These are phyloP conservation scores for Jaapia argillacea DNA, from an alignment of 768 basidiomycete genomes.

Conservation along the genomic window DNA sequence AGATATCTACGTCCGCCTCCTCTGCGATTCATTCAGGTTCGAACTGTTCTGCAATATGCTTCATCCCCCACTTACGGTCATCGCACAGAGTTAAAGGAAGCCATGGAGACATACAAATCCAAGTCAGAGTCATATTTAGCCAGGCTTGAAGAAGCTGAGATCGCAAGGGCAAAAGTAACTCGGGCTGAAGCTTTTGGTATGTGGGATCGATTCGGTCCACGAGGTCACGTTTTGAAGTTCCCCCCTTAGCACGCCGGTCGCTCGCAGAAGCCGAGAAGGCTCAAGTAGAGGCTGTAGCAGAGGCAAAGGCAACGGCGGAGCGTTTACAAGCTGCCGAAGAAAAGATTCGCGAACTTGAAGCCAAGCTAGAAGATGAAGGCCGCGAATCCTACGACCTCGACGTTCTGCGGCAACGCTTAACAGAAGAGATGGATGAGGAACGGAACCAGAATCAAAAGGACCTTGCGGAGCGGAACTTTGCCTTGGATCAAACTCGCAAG, in stretches of 20 bases:
- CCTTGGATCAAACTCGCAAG: slow-evolving; percentile 72
- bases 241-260: slow-evolving; percentile 41
- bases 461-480: slow-evolving; percentile 69
- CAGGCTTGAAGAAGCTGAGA: slow-evolving; percentile 58
- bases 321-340: slow-evolving; percentile 39
- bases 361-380: slow-evolving; percentile 57
- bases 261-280: slow-evolving; percentile 54
- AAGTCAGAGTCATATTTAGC: slow-evolving; percentile 50
- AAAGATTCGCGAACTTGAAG: slow-evolving; percentile 47
- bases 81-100: slow-evolving; percentile 55
- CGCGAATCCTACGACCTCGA: slow-evolving; percentile 57
- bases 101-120: slow-evolving; percentile 53
- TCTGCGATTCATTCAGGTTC: slow-evolving; percentile 49
- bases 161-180: slow-evolving; percentile 53
- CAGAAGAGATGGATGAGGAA: slow-evolving; percentile 71
- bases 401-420: slow-evolving; percentile 53
- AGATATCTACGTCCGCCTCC: slow-evolving; percentile 48
- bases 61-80: slow-evolving; percentile 1
- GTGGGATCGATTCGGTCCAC: slow-evolving; percentile 5
- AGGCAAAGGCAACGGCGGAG: slow-evolving; percentile 42
- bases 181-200: slow-evolving; percentile 56
- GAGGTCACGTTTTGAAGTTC: neutral
- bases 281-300: slow-evolving; percentile 37
- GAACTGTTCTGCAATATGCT: neutral
- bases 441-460: slow-evolving; percentile 73